Conservation (phyloP, 441 rosid species). For the Dalechampia spathulata region DNA sequence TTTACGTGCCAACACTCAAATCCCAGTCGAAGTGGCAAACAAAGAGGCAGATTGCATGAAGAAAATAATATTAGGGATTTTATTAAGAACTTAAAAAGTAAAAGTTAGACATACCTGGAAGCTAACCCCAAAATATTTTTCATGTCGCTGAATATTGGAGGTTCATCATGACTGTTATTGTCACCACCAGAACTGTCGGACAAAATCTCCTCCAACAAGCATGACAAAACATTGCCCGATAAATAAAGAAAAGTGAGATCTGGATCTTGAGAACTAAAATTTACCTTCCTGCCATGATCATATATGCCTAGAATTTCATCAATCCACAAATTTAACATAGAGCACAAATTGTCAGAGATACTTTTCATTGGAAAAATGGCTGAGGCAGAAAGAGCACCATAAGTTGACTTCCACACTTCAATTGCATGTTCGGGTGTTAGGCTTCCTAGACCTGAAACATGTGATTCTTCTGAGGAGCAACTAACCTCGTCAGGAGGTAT, state of each 20-base stretch:
- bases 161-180: constrained; percentile 11
- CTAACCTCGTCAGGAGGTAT: constrained; percentile 5
- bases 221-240: constrained; percentile 26
- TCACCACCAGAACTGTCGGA: constrained; percentile 17
- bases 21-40: background rate
- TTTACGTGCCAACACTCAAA: background rate
- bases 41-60: background rate
- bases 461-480: constrained; percentile 20
- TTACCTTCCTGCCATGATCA: constrained; percentile 15
- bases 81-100: background rate
- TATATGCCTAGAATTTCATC: constrained; percentile 20
- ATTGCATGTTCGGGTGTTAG: constrained; percentile 23
- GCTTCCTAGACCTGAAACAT: constrained; percentile 14
- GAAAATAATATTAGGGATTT: background rate
- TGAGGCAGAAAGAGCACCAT: constrained; percentile 26
- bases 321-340: constrained; percentile 23
- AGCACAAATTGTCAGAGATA: constrained; percentile 26
- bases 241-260: constrained; percentile 21
- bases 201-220: constrained; percentile 25
- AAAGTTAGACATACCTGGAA: constrained; percentile 31
- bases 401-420: constrained; percentile 43
- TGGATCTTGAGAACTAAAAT: constrained; percentile 17
- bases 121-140: constrained; percentile 22
- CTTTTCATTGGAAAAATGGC: constrained; percentile 13
- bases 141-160: constrained; percentile 2